phyloP scores from a whole-genome alignment of 176 grass and related monocot species.

The Phragmites australis region DNA sequence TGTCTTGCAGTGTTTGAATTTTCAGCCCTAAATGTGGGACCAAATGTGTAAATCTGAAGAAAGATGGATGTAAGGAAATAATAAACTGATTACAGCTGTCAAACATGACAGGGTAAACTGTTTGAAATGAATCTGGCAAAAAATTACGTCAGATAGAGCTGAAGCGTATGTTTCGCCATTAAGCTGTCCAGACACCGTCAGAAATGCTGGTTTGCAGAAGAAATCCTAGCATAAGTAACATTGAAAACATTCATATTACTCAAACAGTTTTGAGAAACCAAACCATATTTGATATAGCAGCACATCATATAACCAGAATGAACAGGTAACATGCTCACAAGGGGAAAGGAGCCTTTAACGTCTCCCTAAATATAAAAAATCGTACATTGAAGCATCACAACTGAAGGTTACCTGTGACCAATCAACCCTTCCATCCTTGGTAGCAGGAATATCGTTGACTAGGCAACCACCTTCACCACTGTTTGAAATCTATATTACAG shows the following conservation, averaged over 20 bases:
- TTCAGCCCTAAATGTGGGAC: conserved; percentile 98
- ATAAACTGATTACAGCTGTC: conserved; percentile 28
- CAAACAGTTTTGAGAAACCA: conserved; percentile 26
- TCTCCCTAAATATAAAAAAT: too few relatives aligned
- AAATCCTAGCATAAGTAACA: conserved; percentile 68
- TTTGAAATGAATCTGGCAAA: conserved; percentile 38
- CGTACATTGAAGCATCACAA: not conserved
- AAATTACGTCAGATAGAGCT: conserved; percentile 90
- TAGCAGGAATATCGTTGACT: conserved; percentile 75
- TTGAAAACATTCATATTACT: conserved; percentile 28
- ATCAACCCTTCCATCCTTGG: conserved; percentile 85
- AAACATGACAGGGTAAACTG: conserved; percentile 29
- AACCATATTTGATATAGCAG: conserved; percentile 7
- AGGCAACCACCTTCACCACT: conserved; percentile 63
- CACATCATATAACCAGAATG: conserved; percentile 5
- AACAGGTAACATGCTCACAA: conserved; percentile 2
- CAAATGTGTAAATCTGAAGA: conserved; percentile 94
- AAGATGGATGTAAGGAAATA: conserved; percentile 28
- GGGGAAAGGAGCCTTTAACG: not conserved
- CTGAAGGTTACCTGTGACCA: conserved; percentile 82
- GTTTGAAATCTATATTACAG: conserved; percentile 79
- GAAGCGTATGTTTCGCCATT: conserved; percentile 96
- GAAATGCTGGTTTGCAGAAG: conserved; percentile 98
- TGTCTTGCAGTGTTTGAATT: conserved; percentile 99
- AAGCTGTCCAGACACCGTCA: conserved; percentile 93